phyloP scores from a whole-genome alignment of 495 filamentous ascomycete species.

The Penicillium daleae region DNA sequence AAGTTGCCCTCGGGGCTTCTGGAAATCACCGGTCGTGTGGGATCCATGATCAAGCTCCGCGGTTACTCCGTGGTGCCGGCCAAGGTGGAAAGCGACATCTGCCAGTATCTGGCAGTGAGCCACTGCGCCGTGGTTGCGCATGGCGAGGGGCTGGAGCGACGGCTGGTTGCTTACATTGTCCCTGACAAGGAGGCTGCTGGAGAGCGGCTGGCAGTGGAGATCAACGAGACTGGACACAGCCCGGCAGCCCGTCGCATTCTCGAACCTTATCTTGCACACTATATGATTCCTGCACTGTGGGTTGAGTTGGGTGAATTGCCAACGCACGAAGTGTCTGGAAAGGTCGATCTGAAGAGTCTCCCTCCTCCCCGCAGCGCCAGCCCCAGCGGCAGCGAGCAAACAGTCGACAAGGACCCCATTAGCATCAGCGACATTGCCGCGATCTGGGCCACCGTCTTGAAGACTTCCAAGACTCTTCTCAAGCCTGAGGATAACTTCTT shows the following conservation, averaged over 20 bases:
- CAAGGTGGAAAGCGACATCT: conserved; percentile 74
- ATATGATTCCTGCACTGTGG: conserved; percentile 73
- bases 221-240: conserved; percentile 64
- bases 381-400: conserved; percentile 42
- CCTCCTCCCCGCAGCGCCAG: conserved; percentile 53
- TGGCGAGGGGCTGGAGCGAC: conserved; percentile 67
- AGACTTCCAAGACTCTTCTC: conserved; percentile 53
- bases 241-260: conserved; percentile 58
- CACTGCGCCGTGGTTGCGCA: conserved; percentile 62
- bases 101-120: conserved; percentile 60
- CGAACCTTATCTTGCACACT: conserved; percentile 62
- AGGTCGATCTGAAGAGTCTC: conserved; percentile 65
- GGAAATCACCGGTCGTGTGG: conserved; percentile 82
- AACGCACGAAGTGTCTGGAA: conserved; percentile 68
- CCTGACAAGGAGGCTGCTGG: conserved; percentile 54
- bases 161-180: conserved; percentile 70
- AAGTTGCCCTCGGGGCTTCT: conserved; percentile 69
- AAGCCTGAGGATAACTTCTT: conserved; percentile 70
- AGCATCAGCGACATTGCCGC: conserved; percentile 57
- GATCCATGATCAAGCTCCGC: conserved; percentile 77
- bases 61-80: conserved; percentile 78
- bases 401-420: conserved; percentile 53
- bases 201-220: conserved; percentile 56
- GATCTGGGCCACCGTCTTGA: conserved; percentile 63
- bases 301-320: conserved; percentile 62